A percentile compares a stretch with the other conserved stretches of the same genome.
Conservation (phyloP, 257 asterid species). For the Asclepias syriaca region DNA sequence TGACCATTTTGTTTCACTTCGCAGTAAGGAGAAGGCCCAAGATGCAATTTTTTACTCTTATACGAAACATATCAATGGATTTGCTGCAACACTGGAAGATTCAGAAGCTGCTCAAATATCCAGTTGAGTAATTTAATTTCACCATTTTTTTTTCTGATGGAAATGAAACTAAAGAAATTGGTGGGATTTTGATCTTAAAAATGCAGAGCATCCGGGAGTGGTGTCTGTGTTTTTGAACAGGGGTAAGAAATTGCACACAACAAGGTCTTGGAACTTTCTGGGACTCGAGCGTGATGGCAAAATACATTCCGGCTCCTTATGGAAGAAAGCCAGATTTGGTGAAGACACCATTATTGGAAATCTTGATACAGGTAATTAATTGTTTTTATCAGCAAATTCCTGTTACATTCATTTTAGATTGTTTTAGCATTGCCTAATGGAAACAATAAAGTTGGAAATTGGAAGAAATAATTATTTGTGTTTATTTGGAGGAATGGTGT, state of each 20-base stretch:
- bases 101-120: constrained; percentile 56
- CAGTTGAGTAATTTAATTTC: constrained; percentile 27
- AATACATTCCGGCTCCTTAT: constrained; percentile 45
- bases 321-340: constrained; percentile 87
- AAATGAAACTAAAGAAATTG: background rate
- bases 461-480: background rate
- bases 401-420: background rate
- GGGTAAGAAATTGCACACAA: constrained; percentile 77
- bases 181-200: background rate
- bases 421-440: background rate
- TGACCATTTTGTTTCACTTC: background rate
- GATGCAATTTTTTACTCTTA: constrained; percentile 82
- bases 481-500: background rate
- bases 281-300: constrained; percentile 58
- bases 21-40: constrained; percentile 58
- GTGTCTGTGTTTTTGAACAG: constrained; percentile 74
- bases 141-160: constrained; percentile 7
- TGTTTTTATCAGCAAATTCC: background rate
- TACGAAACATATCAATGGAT: constrained; percentile 84
- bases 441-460: background rate
- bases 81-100: constrained; percentile 82
- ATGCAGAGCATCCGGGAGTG: constrained; percentile 68
- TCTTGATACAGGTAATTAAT: constrained; percentile 53
- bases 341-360: constrained; percentile 77
- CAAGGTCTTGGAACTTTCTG: constrained; percentile 90